Conservation (phyloP, 192 early-diverging fungal species). For the Linnemannia exigua region DNA sequence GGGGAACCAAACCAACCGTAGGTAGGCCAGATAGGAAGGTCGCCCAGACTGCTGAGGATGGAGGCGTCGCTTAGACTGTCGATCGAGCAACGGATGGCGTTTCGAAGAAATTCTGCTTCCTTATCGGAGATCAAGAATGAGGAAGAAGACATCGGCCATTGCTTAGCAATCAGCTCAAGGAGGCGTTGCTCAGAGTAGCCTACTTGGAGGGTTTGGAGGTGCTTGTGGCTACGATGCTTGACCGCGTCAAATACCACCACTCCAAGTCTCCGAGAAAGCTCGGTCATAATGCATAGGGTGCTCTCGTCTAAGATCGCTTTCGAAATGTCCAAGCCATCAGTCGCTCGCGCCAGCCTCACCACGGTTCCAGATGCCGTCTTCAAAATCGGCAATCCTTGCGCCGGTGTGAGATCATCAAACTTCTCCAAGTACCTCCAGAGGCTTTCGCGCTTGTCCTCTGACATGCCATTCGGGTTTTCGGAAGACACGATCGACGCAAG, state of each 20-base stretch:
- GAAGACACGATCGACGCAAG: not conserved
- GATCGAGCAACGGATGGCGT: not conserved
- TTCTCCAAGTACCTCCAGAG: not conserved
- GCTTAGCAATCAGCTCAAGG: not conserved
- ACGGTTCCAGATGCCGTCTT: slow-evolving; percentile 1
- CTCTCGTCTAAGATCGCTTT: not conserved
- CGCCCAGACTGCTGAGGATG: not conserved
- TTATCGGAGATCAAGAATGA: not conserved
- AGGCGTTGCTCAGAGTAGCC: not conserved
- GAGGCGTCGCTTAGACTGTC: not conserved
- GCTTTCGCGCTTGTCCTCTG: not conserved
- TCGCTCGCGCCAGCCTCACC: not conserved
- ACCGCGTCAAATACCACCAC: not conserved
- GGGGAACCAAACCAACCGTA: not conserved
- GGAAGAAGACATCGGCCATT: not conserved
- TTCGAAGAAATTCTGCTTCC: not conserved
- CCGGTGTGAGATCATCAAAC: not conserved
- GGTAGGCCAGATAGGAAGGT: not conserved
- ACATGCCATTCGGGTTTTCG: slow-evolving; percentile 10
- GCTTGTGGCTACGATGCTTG: not conserved
- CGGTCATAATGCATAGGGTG: not conserved
- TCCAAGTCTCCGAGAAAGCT: not conserved
- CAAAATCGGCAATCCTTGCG: slow-evolving; percentile 8
- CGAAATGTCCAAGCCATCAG: not conserved
- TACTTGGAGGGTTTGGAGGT: not conserved